Evolutionary conservation across 2,329 filamentous ascomycete species (phyloP), one percentile per base, ranked within the genome.

Genomic region (Penicillium sp.): DNA sequence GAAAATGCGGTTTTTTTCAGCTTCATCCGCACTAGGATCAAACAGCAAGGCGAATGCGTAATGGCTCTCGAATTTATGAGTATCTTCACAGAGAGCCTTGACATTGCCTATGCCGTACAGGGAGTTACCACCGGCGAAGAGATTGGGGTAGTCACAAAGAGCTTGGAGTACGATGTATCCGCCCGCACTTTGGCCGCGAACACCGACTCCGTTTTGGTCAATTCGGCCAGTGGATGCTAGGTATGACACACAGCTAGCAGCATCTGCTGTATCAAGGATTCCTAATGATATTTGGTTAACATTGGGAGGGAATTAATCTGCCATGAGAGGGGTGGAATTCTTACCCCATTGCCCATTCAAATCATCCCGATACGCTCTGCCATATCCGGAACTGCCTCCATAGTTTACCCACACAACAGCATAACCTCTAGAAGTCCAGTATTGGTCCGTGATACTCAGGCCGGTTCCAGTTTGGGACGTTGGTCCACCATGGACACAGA

Each of bases 21-120:
- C 71, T 2, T 74, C 68, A 2, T 65, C 64, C 21, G 72, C 69
- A 6, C 69, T 72, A 0, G 66, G 61, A 29, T 53, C 45, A 2
- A 79, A 73, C 1, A 82, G 59, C 3, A 84, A 68, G 2, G 73
- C 70, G 6, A 75, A 73, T n/a, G 78, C 69, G 63, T 84, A 84
- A 50, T 78, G 75, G 0, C 73, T 77, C 67, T 84, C 82, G 17
- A 83, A 77, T 69, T 84, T 84, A 64, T 84, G 82, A 0, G 81
- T 83, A 19, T 77, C 75, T 7, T 69, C 70, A 12, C 70, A 72
- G 2, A 84, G 72, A 1, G 71, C 68, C 36, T 73, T 73, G 15
- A 83, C 63, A n/a, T 83, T 80, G 44, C 77, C 77, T 17, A 84
- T 76, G 7, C 82, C 82, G 27, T 77, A 82, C 3, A 78, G 70